Percentiles rank a stretch among this genome's conserved stretches.
Conservation (phyloP, 129 eudicot genomes). For the Deinandra increscens region DNA sequence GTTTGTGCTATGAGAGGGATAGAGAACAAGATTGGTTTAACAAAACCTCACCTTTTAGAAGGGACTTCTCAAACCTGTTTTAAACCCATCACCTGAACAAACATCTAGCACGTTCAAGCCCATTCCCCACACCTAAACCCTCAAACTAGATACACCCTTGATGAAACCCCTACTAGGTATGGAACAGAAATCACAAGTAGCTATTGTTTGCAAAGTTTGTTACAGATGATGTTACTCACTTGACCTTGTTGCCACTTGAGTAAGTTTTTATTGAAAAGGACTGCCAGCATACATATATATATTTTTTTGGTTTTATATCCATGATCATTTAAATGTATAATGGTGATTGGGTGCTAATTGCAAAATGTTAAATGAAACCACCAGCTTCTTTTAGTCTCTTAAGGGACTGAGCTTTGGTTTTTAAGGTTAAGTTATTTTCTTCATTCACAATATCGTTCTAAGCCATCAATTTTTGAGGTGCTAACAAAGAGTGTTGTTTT, state of each 20-base stretch:
- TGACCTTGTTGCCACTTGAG: slow-evolving; percentile 7
- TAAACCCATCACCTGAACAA: neutral
- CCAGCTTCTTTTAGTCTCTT: slow-evolving; percentile 6
- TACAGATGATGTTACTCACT: neutral
- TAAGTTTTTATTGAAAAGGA: neutral
- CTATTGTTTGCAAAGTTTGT: too few relatives aligned
- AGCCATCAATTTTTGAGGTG: slow-evolving; percentile 13
- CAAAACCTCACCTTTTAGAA: neutral
- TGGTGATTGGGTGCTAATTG: neutral
- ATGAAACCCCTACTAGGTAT: neutral
- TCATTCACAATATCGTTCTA: neutral
- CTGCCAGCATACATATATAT: neutral
- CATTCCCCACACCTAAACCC: neutral
- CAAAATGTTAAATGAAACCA: slow-evolving; percentile 9
- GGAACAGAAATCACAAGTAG: too few relatives aligned
- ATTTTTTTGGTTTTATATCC: neutral
- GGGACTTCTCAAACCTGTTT: neutral
- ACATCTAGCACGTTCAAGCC: slow-evolving; percentile 1
- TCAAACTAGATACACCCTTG: neutral
- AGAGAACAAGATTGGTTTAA: neutral
- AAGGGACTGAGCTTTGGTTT: neutral
- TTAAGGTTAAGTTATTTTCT: neutral
- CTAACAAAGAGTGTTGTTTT: neutral
- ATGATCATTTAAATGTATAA: neutral
- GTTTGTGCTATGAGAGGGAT: neutral